Evolutionary conservation across 345 rosid species (phyloP).

Genomic region (Litchi chinensis): DNA sequence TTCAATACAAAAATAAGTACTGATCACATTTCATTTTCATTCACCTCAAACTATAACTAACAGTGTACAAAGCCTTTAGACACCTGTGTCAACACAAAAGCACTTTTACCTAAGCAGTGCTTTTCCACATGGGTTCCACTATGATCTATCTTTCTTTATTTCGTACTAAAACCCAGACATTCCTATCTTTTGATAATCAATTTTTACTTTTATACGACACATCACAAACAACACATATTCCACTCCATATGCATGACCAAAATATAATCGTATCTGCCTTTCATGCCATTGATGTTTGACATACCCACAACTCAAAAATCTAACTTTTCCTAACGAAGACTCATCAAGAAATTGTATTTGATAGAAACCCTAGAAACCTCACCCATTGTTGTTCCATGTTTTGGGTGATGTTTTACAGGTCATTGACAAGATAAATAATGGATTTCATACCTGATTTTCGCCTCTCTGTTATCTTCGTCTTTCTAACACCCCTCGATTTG

Average conservation of each 20-base stretch:
- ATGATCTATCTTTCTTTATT: constrained; percentile 17
- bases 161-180: constrained; percentile 14
- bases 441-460: too few species aligned
- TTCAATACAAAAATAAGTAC: not conserved
- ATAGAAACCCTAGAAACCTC: too few species aligned
- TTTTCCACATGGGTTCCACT: not conserved
- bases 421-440: too few species aligned
- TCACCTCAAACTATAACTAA: not conserved
- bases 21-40: not conserved
- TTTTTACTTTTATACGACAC: constrained; percentile 7
- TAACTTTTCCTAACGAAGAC: too few species aligned
- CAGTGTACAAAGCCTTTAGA: not conserved
- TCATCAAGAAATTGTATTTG: too few species aligned
- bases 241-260: not conserved
- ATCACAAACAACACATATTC: constrained; percentile 3
- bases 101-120: constrained; percentile 1
- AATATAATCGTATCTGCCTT: not conserved
- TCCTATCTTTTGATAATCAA: constrained; percentile 10
- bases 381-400: too few species aligned
- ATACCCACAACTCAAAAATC: too few species aligned
- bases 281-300: too few species aligned
- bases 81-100: not conserved
- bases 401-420: too few species aligned
- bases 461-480: too few species aligned
- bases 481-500: too few species aligned